Evolutionary conservation across 1,139 yeast species (phyloP), one percentile per base, ranked within the genome.

Genomic region (Kurtzmaniella quercitrusa): DNA sequence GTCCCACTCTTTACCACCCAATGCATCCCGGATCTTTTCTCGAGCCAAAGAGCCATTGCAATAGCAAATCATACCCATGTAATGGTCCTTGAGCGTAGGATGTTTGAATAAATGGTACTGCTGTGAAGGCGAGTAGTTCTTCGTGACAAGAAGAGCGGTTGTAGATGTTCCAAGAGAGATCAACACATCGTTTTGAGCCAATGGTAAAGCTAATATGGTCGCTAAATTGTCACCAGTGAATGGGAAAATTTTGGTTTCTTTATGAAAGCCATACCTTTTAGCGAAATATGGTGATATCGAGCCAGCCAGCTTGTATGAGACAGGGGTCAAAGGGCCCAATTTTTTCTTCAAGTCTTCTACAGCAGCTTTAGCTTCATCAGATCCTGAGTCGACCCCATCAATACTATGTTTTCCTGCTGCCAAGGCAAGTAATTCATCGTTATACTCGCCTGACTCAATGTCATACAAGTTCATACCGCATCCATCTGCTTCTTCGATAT

Each of bases 61-160:
- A 60, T 90, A 90, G 60, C 97, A 90, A 45, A 90, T 79, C 97
- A 90, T 90, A 29, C 95, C 96, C 97, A 90, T 90, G 61, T 82
- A 91, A 40, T 83, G 81, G 31, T 73, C 75, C 0, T 81, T 78
- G 52, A 85, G 76, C 0, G 95, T 84, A 6, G 97, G 97, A 59
- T 90, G 97, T 48, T 81, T 79, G 66, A 90, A 90, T 52, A 89
- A 63, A 58, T 90, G 97, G 60, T 89, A 90, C 53, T 83, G 85
- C 3, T 90, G 79, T 1, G 93, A 84, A 2, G 97, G 91, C 23
- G 73, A 75, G 59, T 84, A 90, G 46, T 81, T 75, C 47, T 87
- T 84, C 3, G 97, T 90, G 36, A 89, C 82, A 41, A 90, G 68
- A 36, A 90, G 71, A 4, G 88, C 90, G 0, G 97, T 90, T 3